Conservation (phyloP, 805 yeast genomes). For the Candida nitratophila region DNA sequence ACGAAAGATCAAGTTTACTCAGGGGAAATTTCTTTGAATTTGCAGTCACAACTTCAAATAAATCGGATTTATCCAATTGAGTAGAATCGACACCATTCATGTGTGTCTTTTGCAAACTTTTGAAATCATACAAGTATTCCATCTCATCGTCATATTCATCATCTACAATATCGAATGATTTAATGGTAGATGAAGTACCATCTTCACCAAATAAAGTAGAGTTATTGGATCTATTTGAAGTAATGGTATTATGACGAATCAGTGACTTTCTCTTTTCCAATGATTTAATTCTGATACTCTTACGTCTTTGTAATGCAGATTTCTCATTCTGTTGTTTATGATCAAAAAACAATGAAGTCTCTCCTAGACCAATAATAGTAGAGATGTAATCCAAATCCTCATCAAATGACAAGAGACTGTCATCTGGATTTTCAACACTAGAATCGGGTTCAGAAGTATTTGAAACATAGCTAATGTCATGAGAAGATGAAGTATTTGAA, state of each 20-base stretch:
- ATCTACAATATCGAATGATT: constrained; percentile 16
- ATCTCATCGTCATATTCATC: constrained; percentile 1
- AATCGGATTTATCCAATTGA: constrained; percentile 1
- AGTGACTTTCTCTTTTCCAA: constrained; percentile 28
- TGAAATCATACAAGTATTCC: constrained; percentile 5
- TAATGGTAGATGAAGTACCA: constrained; percentile 8
- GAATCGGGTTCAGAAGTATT: background rate
- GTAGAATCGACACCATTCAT: constrained; percentile 1
- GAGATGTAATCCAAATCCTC: constrained; percentile 32
- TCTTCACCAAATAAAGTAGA: constrained; percentile 9
- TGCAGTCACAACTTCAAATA: constrained; percentile 10
- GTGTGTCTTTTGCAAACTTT: constrained; percentile 11
- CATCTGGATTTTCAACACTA: background rate
- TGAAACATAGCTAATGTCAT: background rate
- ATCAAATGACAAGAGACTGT: constrained; percentile 5
- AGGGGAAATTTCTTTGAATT: constrained; percentile 4
- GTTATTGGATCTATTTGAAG: constrained; percentile 10
- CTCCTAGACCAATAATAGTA: constrained; percentile 32
- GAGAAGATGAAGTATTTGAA: no score
- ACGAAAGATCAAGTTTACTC: background rate
- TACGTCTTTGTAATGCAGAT: constrained; percentile 22
- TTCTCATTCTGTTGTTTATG: constrained; percentile 12
- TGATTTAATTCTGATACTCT: constrained; percentile 29
- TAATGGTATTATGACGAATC: constrained; percentile 21
- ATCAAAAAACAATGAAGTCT: constrained; percentile 27